Percentiles rank a stretch among this genome's conserved stretches.
phyloP scores from a whole-genome alignment of 2,329 filamentous ascomycete species.

The Cytospora mali region DNA sequence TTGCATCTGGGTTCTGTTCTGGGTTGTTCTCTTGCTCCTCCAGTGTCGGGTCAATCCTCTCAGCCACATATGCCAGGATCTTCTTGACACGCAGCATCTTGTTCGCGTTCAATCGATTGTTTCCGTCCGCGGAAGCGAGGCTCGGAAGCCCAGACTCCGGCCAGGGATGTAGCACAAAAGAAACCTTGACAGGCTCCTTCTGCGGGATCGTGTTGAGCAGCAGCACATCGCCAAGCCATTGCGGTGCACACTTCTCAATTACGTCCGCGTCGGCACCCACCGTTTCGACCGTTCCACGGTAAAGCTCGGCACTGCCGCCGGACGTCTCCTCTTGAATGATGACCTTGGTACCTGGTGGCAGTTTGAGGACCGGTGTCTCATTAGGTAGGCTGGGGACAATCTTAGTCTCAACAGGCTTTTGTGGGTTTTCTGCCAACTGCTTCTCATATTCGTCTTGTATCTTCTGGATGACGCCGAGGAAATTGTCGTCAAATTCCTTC shows the following conservation, averaged over 20 bases:
- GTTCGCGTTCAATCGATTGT: constrained; percentile 92
- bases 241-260: constrained; percentile 83
- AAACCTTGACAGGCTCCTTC: constrained; percentile 97
- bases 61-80: constrained; percentile 87
- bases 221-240: constrained; percentile 90
- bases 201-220: constrained; percentile 77
- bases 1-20: constrained; percentile 57
- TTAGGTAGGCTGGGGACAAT: constrained; percentile 70
- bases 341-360: constrained; percentile 67
- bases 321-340: constrained; percentile 71
- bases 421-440: constrained; percentile 58
- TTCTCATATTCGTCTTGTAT: constrained; percentile 75
- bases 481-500: constrained; percentile 74
- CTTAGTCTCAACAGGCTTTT: constrained; percentile 59
- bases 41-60: constrained; percentile 72
- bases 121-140: constrained; percentile 75
- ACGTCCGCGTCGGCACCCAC: constrained; percentile 77
- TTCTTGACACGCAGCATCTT: constrained; percentile 96
- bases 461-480: constrained; percentile 71
- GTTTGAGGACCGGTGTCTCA: constrained; percentile 76
- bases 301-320: constrained; percentile 79
- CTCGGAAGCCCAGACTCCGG: constrained; percentile 69
- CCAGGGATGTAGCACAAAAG: constrained; percentile 85
- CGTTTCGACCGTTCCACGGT: constrained; percentile 81
- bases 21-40: constrained; percentile 49